A percentile compares a stretch with the other conserved stretches of the same genome.
Conservation (phyloP, 306 rosid genomes). For the Quercus cerris region DNA sequence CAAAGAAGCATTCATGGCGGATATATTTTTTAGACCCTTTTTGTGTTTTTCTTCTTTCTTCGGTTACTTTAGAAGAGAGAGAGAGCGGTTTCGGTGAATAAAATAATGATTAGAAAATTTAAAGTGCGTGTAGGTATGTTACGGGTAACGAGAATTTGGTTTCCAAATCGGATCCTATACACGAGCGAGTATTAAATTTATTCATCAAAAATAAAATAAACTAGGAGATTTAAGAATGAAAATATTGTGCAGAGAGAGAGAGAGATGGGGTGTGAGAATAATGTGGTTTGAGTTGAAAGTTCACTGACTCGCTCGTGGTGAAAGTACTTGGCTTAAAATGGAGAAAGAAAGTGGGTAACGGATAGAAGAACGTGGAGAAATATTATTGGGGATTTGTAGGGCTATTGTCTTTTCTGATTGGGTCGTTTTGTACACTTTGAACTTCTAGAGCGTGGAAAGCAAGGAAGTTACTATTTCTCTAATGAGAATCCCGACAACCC, state of each 20-base stretch:
- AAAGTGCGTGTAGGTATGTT: background rate
- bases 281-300: background rate
- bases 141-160: background rate
- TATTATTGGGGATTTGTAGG: no score
- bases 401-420: background rate
- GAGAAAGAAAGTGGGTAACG: slow-evolving; percentile 16
- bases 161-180: background rate
- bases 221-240: background rate
- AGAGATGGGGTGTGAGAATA: background rate
- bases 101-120: background rate
- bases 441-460: background rate
- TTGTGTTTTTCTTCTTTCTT: slow-evolving; percentile 4
- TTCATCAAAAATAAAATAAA: background rate
- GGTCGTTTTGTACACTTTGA: slow-evolving; percentile 9
- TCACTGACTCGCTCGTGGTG: background rate
- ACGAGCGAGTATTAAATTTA: background rate
- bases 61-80: background rate
- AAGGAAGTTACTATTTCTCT: background rate
- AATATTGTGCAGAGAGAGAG: background rate
- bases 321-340: background rate
- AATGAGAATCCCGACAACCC: background rate
- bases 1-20: slow-evolving; percentile 69
- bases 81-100: background rate
- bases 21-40: background rate
- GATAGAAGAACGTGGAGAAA: slow-evolving; percentile 5